Base-by-base conservation (phyloP, 805 yeast species). In the Limtongozyma cylindracea region DNA sequence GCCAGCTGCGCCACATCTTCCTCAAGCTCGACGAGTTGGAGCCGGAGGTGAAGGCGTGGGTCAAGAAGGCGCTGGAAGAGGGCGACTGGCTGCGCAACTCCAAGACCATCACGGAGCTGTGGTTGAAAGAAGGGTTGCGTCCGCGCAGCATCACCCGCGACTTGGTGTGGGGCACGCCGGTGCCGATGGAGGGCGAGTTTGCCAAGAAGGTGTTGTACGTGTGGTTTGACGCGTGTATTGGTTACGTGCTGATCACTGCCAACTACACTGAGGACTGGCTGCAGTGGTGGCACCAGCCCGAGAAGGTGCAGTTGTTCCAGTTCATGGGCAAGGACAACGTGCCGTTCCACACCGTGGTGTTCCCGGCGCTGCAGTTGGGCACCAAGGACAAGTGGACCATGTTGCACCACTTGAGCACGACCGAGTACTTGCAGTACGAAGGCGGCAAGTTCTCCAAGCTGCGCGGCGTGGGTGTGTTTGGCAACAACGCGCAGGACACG, bases 251-350 rank as follows among this genome's bases (percentile, higher is more conserved):
- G 22, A 88, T 88, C 39, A 88, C 99, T 14, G 95, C 96, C 13
- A 73, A 72, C 44, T 91, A 84, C 49, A 49, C 51, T 35, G 41
- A 48, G 29, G 35, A 37, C 20, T 84, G 96, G 96, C 50, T 59
- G 36, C 41, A 63, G 34, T 84, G 98, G 98, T 88, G 99, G 99
- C 65, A 63, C 35, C 56, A 73, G 39, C 91, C 93, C n/a, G 78
- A 80, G 24, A 44, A 80, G 29, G 94, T 88, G 30, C 49, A 73
- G 31, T 54, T 88, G 32, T 78, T 76, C 45, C 99, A 88, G 54
- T 88, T 88, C 46, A 88, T 88, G 99, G 99, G 99, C 48, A 88
- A 88, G 46, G 99, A 88, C 48, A 88, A 88, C 41, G 95, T 82
- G 37, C 95, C 96, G 16, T 88, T 88, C 77, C 99, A 88, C 43